These are phyloP conservation scores for Asterella californica DNA, from an alignment of 225 moss, liverwort and hornwort species.

Conservation along the genomic window DNA sequence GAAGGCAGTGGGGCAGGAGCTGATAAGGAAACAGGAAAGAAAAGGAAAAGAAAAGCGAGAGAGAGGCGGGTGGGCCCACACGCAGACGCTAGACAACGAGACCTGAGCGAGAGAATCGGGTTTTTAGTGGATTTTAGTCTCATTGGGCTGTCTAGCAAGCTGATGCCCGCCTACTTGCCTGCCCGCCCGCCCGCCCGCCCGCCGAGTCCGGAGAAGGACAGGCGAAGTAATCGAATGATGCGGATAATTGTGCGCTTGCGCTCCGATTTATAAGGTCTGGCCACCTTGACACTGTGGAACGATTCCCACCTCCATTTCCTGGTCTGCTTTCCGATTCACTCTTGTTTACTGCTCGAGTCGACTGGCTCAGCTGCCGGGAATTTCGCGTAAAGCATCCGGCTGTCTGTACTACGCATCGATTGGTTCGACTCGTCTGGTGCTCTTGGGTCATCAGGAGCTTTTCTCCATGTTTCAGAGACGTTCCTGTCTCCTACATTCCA, in stretches of 20 bases:
- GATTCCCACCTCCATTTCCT: background rate
- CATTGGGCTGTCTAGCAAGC: no score
- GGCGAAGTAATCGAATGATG: background rate
- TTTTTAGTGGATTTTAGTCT: no score
- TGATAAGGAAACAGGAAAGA: background rate
- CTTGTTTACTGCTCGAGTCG: background rate
- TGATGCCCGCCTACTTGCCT: no score
- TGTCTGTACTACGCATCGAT: background rate
- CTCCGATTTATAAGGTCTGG: slow-evolving; percentile 1
- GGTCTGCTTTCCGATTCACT: background rate
- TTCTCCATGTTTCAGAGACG: background rate
- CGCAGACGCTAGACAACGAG: background rate
- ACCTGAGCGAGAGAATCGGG: background rate
- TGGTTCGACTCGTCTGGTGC: background rate
- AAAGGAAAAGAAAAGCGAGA: background rate
- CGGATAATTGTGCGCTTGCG: slow-evolving; percentile 3
- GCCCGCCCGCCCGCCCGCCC: background rate
- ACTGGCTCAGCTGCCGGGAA: background rate
- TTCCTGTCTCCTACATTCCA: background rate
- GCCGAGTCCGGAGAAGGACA: background rate
- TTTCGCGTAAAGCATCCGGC: background rate
- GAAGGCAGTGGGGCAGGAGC: background rate
- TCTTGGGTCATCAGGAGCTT: no score
- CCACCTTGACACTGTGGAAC: background rate
- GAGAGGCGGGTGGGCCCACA: background rate